Evolutionary conservation across 805 yeast genomes (phyloP).

Genomic region (Huiozyma naganishii): DNA sequence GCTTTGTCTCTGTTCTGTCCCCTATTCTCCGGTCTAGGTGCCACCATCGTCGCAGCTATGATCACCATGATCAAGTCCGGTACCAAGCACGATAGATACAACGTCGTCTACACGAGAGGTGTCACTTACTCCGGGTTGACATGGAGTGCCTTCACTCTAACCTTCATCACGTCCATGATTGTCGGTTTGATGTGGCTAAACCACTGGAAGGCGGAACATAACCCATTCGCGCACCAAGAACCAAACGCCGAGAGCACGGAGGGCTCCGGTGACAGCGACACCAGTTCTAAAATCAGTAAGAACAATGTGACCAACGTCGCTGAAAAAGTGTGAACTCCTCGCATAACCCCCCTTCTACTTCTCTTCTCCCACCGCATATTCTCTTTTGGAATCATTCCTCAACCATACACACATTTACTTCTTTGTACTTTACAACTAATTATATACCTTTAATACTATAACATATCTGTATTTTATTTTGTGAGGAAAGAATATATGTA

Average conservation of each 20-base stretch:
- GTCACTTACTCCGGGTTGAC: constrained; percentile 20
- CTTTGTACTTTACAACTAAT: not conserved
- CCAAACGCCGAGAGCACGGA: not conserved
- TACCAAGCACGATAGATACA: constrained; percentile 22
- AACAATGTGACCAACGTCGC: not conserved
- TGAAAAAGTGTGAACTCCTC: constrained; percentile 1
- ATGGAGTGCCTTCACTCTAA: constrained; percentile 23
- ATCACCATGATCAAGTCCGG: constrained; percentile 24
- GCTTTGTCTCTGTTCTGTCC: constrained; percentile 15
- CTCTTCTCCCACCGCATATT: not conserved
- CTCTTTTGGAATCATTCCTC: not conserved
- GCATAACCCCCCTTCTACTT: not conserved
- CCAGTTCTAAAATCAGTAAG: constrained; percentile 1
- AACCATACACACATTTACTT: not conserved
- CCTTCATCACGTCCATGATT: constrained; percentile 14
- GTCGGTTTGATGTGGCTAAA: constrained; percentile 5
- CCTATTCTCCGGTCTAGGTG: constrained; percentile 22
- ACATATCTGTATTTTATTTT: too few species aligned
- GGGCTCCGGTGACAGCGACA: constrained; percentile 1
- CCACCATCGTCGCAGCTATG: constrained; percentile 21
- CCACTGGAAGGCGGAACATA: constrained; percentile 3
- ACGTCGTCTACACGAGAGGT: constrained; percentile 18
- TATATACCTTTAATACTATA: not conserved
- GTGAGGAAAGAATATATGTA: not conserved
- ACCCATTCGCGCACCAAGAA: not conserved